phyloP scores from a whole-genome alignment of 73 alveolate species.

The Urostyla sp. region DNA sequence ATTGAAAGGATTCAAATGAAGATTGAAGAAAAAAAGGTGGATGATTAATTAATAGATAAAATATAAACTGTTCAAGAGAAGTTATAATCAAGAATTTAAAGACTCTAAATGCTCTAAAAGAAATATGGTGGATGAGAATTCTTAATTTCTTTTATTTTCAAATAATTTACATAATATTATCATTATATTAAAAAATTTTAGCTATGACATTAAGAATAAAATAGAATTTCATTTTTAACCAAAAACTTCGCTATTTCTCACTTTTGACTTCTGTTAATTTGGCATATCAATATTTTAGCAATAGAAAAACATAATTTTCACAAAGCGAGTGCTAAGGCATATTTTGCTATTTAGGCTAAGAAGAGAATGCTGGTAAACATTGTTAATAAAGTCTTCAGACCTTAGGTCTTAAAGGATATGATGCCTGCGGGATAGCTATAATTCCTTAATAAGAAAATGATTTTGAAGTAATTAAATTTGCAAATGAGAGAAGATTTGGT shows the following conservation, averaged over 20 bases:
- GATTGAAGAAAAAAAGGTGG: constrained; percentile 1
- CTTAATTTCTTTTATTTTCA: too few relatives aligned
- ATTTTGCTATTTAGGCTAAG: constrained; percentile 80
- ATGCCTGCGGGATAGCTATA: constrained; percentile 88
- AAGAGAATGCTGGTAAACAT: constrained; percentile 74
- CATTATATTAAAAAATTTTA: too few relatives aligned
- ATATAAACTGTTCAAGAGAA: neutral
- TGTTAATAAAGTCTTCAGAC: constrained; percentile 77
- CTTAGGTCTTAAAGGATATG: constrained; percentile 82
- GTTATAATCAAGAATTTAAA: constrained; percentile 8
- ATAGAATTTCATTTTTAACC: too few relatives aligned
- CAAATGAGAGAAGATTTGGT: constrained; percentile 13
- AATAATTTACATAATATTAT: too few relatives aligned
- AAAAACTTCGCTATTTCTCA: too few relatives aligned
- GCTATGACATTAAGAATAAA: too few relatives aligned
- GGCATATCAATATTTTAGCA: too few relatives aligned
- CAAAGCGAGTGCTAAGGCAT: constrained; percentile 81
- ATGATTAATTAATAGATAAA: constrained; percentile 23
- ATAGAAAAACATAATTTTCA: too few relatives aligned
- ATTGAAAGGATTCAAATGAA: constrained; percentile 1
- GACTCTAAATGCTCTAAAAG: neutral
- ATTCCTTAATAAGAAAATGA: constrained; percentile 39
- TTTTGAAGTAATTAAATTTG: neutral
- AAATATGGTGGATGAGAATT: constrained; percentile 20
- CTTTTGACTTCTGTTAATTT: too few relatives aligned